Percentiles rank a stretch among this genome's conserved stretches.
phyloP scores from a whole-genome alignment of 805 yeast genomes.

The Metschnikowia vanudenii region DNA sequence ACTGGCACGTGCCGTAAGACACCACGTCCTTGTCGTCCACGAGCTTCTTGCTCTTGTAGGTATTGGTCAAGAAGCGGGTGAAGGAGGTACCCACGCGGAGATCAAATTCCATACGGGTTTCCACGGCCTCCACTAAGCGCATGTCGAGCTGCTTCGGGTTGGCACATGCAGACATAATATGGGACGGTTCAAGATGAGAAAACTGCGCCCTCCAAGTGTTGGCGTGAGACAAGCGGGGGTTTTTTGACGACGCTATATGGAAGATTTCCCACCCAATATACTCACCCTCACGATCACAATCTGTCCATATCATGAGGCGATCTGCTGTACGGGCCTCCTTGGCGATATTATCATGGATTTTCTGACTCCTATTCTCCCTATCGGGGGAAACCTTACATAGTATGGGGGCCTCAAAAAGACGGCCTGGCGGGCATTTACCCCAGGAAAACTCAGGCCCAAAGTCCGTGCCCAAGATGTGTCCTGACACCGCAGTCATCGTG shows the following conservation, averaged over 20 bases:
- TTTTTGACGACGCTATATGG: conserved; percentile 59
- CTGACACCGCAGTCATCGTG: conserved; percentile 90
- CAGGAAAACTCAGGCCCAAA: conserved; percentile 62
- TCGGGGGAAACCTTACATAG: conserved; percentile 37
- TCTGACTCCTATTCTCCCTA: conserved; percentile 28
- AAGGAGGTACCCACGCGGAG: conserved; percentile 85
- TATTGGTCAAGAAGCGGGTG: conserved; percentile 72
- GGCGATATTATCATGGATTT: conserved; percentile 63
- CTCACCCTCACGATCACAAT: conserved; percentile 51
- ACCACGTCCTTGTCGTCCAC: conserved; percentile 41
- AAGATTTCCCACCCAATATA: conserved; percentile 46
- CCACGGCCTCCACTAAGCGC: conserved; percentile 77
- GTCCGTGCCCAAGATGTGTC: conserved; percentile 70
- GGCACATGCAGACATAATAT: conserved; percentile 71
- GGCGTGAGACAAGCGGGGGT: conserved; percentile 44
- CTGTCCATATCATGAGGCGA: conserved; percentile 91
- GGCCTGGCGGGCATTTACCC: conserved; percentile 64
- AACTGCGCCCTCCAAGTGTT: conserved; percentile 73
- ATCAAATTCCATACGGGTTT: conserved; percentile 83
- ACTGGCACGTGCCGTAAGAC: conserved; percentile 93
- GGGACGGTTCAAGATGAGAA: conserved; percentile 79
- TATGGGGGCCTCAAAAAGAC: conserved; percentile 71
- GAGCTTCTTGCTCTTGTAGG: conserved; percentile 38
- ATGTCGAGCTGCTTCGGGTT: conserved; percentile 63
- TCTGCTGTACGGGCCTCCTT: conserved; percentile 60